phyloP scores from a whole-genome alignment of 805 yeast genomes.

The Starmerella potacharoeniae region DNA sequence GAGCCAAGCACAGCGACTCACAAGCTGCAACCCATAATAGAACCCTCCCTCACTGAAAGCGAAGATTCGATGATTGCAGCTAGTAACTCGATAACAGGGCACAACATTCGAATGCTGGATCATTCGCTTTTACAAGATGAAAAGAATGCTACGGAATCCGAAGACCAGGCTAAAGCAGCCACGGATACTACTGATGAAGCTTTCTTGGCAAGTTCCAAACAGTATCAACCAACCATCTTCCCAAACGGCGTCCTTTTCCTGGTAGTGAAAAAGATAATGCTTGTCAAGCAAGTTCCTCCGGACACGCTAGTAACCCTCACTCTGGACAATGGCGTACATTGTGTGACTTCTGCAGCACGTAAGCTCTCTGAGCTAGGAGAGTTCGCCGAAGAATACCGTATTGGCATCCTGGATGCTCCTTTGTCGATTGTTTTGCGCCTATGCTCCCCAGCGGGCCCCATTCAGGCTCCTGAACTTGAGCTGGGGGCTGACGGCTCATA shows the following conservation, averaged over 20 bases:
- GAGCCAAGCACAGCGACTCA: neutral
- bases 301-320: slow-evolving; percentile 38
- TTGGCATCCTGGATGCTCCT: slow-evolving; percentile 36
- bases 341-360: slow-evolving; percentile 51
- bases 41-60: neutral
- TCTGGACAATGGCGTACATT: slow-evolving; percentile 73
- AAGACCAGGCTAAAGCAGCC: too few species aligned
- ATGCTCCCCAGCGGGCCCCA: slow-evolving; percentile 35
- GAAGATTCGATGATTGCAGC: neutral
- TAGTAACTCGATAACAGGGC: neutral
- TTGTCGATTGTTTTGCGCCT: slow-evolving; percentile 41
- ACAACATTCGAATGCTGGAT: neutral
- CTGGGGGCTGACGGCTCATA: slow-evolving; percentile 18
- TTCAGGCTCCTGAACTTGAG: neutral
- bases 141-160: neutral
- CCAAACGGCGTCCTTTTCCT: slow-evolving; percentile 29
- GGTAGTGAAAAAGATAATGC: slow-evolving; percentile 34
- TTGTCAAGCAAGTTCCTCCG: slow-evolving; percentile 1
- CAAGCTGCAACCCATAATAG: neutral
- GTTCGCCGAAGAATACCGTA: slow-evolving; percentile 65
- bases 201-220: neutral
- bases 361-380: slow-evolving; percentile 27
- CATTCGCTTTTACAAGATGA: neutral
- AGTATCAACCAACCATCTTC: neutral
- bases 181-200: neutral